phyloP scores from a whole-genome alignment of 139 green algal species.

The Pycnococcus provasolii region DNA sequence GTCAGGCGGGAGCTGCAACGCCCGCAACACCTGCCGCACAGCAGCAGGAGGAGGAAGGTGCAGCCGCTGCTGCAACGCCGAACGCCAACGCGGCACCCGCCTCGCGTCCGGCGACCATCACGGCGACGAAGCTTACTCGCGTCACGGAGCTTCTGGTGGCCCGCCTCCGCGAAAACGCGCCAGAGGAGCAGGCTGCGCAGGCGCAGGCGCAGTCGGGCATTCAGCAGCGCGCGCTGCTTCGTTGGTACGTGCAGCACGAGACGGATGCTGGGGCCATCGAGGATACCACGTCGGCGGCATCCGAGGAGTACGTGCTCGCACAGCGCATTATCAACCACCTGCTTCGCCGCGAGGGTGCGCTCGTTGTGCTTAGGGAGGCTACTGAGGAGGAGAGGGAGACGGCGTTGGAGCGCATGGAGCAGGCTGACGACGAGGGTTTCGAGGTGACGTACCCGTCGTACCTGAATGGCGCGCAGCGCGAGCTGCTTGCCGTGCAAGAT shows the following conservation, averaged over 20 bases:
- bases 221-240: too few species aligned
- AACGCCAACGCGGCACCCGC: background rate
- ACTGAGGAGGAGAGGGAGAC: background rate
- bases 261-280: too few species aligned
- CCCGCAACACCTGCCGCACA: background rate
- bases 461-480: too few species aligned
- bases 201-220: too few species aligned
- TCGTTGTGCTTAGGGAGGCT: background rate
- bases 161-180: too few species aligned
- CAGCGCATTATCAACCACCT: slow-evolving; percentile 8
- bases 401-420: background rate
- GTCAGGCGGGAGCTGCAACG: background rate
- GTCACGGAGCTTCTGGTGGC: background rate
- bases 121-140: background rate
- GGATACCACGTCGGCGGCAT: too few species aligned
- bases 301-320: slow-evolving; percentile 6
- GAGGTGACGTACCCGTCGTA: too few species aligned
- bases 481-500: too few species aligned
- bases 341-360: background rate
- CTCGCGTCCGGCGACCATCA: background rate
- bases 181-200: too few species aligned
- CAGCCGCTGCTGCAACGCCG: background rate
- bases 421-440: too few species aligned
- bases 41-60: background rate
- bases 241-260: too few species aligned